These are phyloP conservation scores for Sordariomycetes sp. DNA, from an alignment of 2,329 filamentous ascomycete genomes.

Conservation along the genomic window DNA sequence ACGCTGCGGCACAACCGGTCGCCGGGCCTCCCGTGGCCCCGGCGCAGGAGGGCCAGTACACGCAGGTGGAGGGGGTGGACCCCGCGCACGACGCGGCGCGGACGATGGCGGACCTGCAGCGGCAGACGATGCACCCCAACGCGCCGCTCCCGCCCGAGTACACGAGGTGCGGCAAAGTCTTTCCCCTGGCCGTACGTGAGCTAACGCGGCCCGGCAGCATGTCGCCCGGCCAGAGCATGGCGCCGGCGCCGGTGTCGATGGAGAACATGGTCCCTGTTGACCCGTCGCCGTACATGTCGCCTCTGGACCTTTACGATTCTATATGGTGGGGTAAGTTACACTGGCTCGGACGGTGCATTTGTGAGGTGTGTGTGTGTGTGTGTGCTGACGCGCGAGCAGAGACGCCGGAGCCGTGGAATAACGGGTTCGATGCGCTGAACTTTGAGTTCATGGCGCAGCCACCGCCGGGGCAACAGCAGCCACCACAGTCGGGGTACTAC, in stretches of 20 bases:
- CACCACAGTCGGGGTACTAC: constrained; percentile 37
- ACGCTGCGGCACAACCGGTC: not conserved
- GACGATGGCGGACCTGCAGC: constrained; percentile 51
- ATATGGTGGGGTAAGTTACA: constrained; percentile 51
- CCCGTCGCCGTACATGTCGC: constrained; percentile 46
- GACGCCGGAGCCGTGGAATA: constrained; percentile 46
- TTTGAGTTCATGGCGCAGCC: constrained; percentile 48
- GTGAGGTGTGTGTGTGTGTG: not conserved
- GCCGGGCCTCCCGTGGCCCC: not conserved
- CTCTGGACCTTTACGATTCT: constrained; percentile 55
- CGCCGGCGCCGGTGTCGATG: constrained; percentile 16
- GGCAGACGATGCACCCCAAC: constrained; percentile 23
- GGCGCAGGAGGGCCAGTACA: not conserved
- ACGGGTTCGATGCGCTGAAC: constrained; percentile 40
- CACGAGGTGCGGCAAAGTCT: constrained; percentile 17
- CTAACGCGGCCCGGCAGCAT: not conserved
- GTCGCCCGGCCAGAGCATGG: not conserved
- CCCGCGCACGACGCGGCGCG: constrained; percentile 48
- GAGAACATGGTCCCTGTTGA: constrained; percentile 35
- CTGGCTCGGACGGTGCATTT: not conserved
- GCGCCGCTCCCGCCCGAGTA: constrained; percentile 32
- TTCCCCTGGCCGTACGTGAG: not conserved
- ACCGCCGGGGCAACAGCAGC: constrained; percentile 42
- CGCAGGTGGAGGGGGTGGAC: constrained; percentile 19
- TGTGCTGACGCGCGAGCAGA: constrained; percentile 21